Conservation (phyloP, 495 filamentous ascomycete species). For the Neurospora tetrasperma region DNA sequence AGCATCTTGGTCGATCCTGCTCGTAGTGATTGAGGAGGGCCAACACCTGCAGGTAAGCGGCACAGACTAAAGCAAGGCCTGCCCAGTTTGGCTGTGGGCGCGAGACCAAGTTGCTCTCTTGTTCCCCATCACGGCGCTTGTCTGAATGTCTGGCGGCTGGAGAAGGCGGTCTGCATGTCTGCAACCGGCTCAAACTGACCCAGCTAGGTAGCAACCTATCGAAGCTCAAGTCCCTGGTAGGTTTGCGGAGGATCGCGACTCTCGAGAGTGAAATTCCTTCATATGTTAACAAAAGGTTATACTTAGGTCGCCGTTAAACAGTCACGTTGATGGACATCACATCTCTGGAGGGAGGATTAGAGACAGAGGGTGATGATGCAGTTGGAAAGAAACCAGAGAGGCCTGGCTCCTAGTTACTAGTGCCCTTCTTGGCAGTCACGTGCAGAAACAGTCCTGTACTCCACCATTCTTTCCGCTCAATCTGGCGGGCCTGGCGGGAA, state of each 20-base stretch:
- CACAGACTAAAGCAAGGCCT: neutral
- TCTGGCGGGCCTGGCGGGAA: conserved; percentile 7
- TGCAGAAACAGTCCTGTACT: conserved; percentile 15
- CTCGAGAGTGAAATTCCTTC: neutral
- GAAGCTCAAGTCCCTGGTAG: neutral
- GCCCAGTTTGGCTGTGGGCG: neutral
- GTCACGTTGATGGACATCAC: neutral
- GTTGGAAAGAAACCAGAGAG: neutral
- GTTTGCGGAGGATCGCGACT: neutral
- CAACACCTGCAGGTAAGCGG: neutral
- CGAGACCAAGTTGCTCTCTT: neutral
- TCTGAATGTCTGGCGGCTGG: neutral
- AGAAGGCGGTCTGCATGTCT: neutral
- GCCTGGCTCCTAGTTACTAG: conserved; percentile 1
- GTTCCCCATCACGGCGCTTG: neutral
- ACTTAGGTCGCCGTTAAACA: neutral
- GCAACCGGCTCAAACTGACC: neutral
- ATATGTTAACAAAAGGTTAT: neutral
- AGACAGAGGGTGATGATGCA: neutral
- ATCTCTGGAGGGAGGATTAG: neutral
- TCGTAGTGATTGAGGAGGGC: neutral
- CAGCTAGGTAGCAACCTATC: neutral
- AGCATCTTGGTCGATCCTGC: neutral
- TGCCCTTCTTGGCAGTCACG: conserved; percentile 16
- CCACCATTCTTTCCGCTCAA: conserved; percentile 14